Evolutionary conservation across 176 grass and related monocot species (phyloP), one percentile per base, ranked within the genome.

Genomic region (Oryza glumipatula): DNA sequence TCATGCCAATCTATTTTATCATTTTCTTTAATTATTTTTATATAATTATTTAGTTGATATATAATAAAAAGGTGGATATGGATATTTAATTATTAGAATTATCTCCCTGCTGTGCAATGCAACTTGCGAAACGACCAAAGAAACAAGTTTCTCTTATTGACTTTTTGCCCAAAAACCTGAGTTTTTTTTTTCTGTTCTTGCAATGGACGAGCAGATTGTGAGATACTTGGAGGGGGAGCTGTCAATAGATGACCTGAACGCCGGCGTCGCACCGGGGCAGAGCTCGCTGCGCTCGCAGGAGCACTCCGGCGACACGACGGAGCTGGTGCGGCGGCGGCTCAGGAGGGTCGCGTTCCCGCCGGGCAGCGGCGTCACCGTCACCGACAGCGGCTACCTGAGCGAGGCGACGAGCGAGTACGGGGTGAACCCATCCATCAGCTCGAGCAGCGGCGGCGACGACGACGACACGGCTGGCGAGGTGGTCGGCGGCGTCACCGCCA

Each of bases 141-240:
- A 46, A 46, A 46, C 9, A 46, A 46, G 10, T 47, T 44, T 67
- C 6, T 39, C 38, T 7, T 47, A 35, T 7, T 8, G 17, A 11
- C 13, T 19, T 63, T 47, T 14, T 15, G 4, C 16, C 1, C 21
- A 2, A 21, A 30, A 56, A 0, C 5, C 4, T 61, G 56, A 3
- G 22, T 2, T 39, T 30, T 6, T 17, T 13, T 49, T 13, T 49
- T 19, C 7, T 28, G 19, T 5, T 0, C 0, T 19, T 69, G 14
- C 35, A 5, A 21, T 74, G 22, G 65, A 21, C 58, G 15, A 54
- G 1, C 85, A 98, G 96, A 89, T 98, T 46, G 91, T 91, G 43
- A 85, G 86, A 44, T 95, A 81, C 68, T 74, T 98, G 60, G 91
- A 98, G 89, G 93, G 96, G 68, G 93, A 98, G 68, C 83, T 98